Evolutionary conservation across 2,329 filamentous ascomycete genomes (phyloP).

Genomic region (Helicocarpus griseus): DNA sequence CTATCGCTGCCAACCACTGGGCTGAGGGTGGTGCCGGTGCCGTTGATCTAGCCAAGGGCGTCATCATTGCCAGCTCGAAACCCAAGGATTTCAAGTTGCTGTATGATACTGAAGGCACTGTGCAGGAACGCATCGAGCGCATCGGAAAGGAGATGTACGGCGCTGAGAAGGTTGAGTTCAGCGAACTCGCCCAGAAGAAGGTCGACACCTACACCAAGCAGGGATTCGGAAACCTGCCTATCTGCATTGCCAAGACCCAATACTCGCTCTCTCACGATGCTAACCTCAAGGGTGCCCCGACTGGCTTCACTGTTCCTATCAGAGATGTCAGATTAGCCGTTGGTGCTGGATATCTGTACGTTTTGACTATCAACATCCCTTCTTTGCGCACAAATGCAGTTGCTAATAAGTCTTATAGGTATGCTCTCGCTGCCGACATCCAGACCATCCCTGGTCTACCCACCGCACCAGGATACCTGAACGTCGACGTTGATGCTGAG

Average conservation of each 20-base stretch:
- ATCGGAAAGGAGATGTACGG: conserved; percentile 95
- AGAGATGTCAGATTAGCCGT: conserved; percentile 89
- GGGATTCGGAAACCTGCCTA: conserved; percentile 84
- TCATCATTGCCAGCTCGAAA: conserved; percentile 73
- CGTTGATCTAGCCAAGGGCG: conserved; percentile 74
- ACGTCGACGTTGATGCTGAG: conserved; percentile 73
- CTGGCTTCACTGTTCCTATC: conserved; percentile 89
- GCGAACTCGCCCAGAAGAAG: conserved; percentile 89
- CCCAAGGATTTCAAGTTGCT: conserved; percentile 81
- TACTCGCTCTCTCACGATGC: conserved; percentile 93
- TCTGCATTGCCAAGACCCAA: conserved; percentile 97
- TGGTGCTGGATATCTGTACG: conserved; percentile 82
- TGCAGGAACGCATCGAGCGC: conserved; percentile 81
- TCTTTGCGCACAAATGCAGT: not conserved
- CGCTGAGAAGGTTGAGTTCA: conserved; percentile 80
- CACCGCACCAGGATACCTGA: conserved; percentile 89
- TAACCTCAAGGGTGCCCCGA: conserved; percentile 85
- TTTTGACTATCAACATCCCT: conserved; percentile 14
- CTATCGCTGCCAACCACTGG: conserved; percentile 92
- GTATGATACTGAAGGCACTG: conserved; percentile 67
- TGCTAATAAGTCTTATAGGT: conserved; percentile 44
- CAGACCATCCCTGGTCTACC: conserved; percentile 95
- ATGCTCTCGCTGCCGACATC: conserved; percentile 91
- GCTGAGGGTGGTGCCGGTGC: conserved; percentile 88
- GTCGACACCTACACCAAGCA: conserved; percentile 89